Percentiles rank a stretch among this genome's conserved stretches.
phyloP scores from a whole-genome alignment of 1,139 yeast species.

The Hanseniaspora uvarum region DNA sequence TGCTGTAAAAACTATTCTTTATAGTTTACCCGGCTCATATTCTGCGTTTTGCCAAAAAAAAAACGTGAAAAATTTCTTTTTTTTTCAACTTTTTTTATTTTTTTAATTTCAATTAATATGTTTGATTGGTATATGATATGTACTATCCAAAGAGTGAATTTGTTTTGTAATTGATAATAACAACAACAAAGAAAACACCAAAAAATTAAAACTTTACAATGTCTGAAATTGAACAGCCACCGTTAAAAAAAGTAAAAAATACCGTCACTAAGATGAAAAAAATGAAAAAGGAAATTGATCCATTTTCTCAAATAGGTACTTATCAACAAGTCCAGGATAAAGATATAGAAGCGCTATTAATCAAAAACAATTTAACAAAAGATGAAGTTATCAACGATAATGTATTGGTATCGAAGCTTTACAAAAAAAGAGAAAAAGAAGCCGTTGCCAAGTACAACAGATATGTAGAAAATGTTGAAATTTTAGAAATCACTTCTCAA shows the following conservation, averaged over 20 bases:
- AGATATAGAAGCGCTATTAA: slow-evolving; percentile 58
- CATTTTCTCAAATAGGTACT: slow-evolving; percentile 66
- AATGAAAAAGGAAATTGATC: slow-evolving; percentile 46
- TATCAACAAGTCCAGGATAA: slow-evolving; percentile 42
- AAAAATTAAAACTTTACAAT: slow-evolving; percentile 6
- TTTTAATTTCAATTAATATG: too few relatives aligned
- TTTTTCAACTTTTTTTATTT: too few relatives aligned
- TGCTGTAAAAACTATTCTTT: too few relatives aligned
- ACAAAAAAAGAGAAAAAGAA: slow-evolving; percentile 48
- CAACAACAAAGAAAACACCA: neutral
- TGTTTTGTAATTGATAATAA: too few relatives aligned
- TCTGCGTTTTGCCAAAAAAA: too few relatives aligned
- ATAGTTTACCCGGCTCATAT: too few relatives aligned
- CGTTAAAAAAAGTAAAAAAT: slow-evolving; percentile 17
- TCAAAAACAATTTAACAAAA: slow-evolving; percentile 36
- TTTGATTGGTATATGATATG: too few relatives aligned
- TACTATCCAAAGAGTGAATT: too few relatives aligned
- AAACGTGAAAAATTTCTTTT: too few relatives aligned
- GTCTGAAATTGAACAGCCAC: slow-evolving; percentile 19
- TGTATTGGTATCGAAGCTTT: slow-evolving; percentile 35
- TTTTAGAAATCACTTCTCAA: slow-evolving; percentile 54
- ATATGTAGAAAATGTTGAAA: slow-evolving; percentile 45
- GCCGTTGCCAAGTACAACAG: slow-evolving; percentile 44
- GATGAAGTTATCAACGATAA: slow-evolving; percentile 55
- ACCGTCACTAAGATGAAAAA: slow-evolving; percentile 33